Percentiles rank a stretch among this genome's conserved stretches.
Conservation (phyloP, 192 early-diverging fungal species). For the Neocallimastix lanati region DNA sequence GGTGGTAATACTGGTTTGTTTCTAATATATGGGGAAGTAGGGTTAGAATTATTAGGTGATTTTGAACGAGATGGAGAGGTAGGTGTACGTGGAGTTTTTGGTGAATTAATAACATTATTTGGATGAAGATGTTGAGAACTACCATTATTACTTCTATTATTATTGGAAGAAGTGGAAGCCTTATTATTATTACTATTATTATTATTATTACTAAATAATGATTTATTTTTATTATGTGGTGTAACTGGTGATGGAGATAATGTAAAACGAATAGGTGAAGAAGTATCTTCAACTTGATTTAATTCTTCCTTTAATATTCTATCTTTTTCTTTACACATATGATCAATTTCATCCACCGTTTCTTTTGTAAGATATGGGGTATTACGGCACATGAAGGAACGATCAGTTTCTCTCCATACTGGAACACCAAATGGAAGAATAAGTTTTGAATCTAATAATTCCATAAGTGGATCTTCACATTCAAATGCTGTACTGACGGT, state of each 20-base stretch:
- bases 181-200: no score
- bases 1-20: not conserved
- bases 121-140: no score
- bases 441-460: conserved; percentile 7
- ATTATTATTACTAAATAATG: no score
- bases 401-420: not conserved
- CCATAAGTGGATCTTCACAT: conserved; percentile 3
- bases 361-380: not conserved
- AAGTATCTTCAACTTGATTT: not conserved
- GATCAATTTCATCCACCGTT: not conserved
- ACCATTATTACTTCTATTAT: no score
- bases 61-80: no score
- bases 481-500: not conserved
- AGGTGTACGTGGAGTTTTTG: no score
- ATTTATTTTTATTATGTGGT: no score
- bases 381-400: not conserved
- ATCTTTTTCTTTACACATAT: not conserved
- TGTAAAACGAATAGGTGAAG: not conserved
- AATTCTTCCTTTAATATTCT: not conserved
- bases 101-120: no score
- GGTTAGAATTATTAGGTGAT: no score
- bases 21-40: not conserved
- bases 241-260: no score
- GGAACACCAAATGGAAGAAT: conserved; percentile 12
- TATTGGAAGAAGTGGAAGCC: no score